A percentile compares a stretch with the other conserved stretches of the same genome.
phyloP scores from a whole-genome alignment of 2,329 filamentous ascomycete genomes.

The Drechslerella dactyloides region DNA sequence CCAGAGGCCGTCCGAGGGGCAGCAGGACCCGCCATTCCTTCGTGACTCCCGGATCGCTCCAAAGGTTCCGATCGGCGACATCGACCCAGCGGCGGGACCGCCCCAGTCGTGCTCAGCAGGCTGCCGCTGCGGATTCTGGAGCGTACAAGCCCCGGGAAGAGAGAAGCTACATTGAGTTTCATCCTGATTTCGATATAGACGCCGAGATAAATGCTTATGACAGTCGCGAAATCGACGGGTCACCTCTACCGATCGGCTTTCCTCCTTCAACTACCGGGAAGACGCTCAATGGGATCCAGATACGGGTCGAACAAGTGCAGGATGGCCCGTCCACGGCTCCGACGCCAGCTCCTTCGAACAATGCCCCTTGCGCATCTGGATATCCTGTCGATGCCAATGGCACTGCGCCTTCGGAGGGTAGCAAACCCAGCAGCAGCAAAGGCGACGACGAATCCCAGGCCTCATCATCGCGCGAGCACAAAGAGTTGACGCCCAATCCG shows the following conservation, averaged over 20 bases:
- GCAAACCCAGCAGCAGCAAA: constrained; percentile 43
- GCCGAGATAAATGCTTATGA: constrained; percentile 77
- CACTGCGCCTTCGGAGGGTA: constrained; percentile 23
- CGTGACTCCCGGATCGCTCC: constrained; percentile 22
- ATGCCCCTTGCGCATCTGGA: constrained; percentile 11
- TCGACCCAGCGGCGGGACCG: constrained; percentile 35
- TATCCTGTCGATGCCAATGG: constrained; percentile 36
- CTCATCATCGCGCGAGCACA: constrained; percentile 23
- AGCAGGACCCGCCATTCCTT: constrained; percentile 46
- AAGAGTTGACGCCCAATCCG: constrained; percentile 24
- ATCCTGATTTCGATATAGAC: constrained; percentile 92
- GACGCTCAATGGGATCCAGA: constrained; percentile 61
- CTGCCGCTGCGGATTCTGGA: constrained; percentile 69
- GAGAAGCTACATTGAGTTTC: constrained; percentile 96
- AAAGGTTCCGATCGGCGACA: constrained; percentile 29
- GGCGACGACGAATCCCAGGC: constrained; percentile 41
- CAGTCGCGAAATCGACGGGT: constrained; percentile 82
- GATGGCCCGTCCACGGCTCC: constrained; percentile 60
- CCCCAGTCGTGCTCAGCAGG: constrained; percentile 33
- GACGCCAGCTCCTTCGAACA: constrained; percentile 34
- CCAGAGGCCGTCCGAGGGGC: constrained; percentile 43
- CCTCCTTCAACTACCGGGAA: constrained; percentile 24
- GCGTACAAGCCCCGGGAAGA: constrained; percentile 98
- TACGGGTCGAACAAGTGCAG: constrained; percentile 56
- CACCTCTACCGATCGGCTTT: constrained; percentile 25